Evolutionary conservation across 352 stramenopile species (phyloP).

Genomic region (Blastocystis sp.): DNA sequence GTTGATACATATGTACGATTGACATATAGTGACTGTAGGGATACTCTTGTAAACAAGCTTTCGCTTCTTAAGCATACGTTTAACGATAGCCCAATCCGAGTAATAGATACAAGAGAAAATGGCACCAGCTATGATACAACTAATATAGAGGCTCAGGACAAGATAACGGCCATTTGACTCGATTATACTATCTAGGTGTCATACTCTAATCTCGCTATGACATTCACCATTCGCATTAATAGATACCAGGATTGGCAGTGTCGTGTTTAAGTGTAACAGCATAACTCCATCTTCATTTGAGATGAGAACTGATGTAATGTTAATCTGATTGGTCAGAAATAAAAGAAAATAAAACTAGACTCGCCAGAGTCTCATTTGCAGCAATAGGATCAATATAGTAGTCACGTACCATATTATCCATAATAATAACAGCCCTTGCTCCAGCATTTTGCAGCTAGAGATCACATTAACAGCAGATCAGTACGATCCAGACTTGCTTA

Average conservation of each 20-base stretch:
- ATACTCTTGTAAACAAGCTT: background rate
- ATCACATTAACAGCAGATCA: background rate
- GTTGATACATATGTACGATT: background rate
- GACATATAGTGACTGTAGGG: background rate
- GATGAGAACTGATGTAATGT: background rate
- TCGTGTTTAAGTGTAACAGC: background rate
- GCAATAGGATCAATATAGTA: background rate
- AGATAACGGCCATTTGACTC: background rate
- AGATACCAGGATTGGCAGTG: background rate
- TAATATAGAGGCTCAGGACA: background rate
- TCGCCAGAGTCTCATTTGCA: background rate
- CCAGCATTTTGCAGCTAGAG: background rate
- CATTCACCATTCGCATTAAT: background rate
- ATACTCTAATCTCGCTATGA: background rate
- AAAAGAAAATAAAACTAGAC: background rate
- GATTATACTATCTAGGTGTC: background rate
- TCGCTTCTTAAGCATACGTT: background rate
- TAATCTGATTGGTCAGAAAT: background rate
- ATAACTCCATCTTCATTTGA: background rate
- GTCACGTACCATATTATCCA: constrained; percentile 3
- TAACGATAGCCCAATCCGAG: background rate
- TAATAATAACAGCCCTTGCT: background rate
- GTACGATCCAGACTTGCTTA: background rate
- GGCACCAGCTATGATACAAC: background rate
- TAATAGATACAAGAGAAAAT: background rate